These are phyloP conservation scores for Trichosanthes cucumerina DNA, from an alignment of 306 rosid species.

Conservation along the genomic window DNA sequence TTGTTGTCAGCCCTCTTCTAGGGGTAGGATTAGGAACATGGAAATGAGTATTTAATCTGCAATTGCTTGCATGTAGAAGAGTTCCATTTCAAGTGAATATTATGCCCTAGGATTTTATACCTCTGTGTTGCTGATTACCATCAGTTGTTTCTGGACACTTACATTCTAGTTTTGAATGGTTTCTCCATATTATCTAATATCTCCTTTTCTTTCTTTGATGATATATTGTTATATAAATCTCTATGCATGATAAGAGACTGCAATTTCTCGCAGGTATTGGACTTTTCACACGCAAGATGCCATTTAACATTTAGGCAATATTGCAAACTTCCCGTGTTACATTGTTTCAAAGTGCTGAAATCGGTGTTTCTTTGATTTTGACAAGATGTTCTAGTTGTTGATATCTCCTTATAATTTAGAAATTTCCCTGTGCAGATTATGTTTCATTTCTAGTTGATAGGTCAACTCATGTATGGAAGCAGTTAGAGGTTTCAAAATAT, in stretches of 20 bases:
- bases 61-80: neutral
- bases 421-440: neutral
- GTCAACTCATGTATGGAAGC: neutral
- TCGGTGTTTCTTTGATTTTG: neutral
- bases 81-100: neutral
- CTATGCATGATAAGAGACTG: neutral
- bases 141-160: neutral
- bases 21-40: neutral
- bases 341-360: neutral
- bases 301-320: neutral
- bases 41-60: neutral
- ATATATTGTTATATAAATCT: neutral
- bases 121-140: neutral
- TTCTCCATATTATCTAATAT: neutral
- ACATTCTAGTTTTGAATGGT: neutral
- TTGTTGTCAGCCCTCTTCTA: conserved; percentile 1
- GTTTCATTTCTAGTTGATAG: neutral
- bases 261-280: neutral
- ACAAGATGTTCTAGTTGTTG: neutral
- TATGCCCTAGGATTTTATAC: neutral
- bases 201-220: neutral
- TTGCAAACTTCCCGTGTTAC: neutral
- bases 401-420: neutral
- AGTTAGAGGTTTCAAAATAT: neutral
- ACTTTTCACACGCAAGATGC: neutral